Evolutionary conservation across 345 rosid genomes (phyloP).

Genomic region (Cardamine resedifolia): DNA sequence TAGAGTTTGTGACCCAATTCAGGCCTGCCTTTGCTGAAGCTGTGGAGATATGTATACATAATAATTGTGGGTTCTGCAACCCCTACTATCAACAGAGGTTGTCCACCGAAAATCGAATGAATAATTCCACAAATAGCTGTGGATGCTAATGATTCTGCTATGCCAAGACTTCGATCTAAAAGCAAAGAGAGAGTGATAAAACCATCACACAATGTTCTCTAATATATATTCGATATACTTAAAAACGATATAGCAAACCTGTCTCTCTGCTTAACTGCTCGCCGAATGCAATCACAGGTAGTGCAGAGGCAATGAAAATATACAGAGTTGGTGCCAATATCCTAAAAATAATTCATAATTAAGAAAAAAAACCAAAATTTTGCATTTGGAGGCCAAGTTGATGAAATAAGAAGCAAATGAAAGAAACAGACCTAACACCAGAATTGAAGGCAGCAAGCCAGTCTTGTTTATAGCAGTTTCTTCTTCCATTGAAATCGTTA

Average conservation of each 20-base stretch:
- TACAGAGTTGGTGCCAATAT: constrained; percentile 66
- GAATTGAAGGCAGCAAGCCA: constrained; percentile 45
- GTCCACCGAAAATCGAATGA: constrained; percentile 72
- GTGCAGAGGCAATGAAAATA: constrained; percentile 69
- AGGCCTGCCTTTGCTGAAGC: constrained; percentile 59
- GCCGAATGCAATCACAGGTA: constrained; percentile 73
- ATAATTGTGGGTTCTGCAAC: constrained; percentile 88
- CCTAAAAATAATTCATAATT: constrained; percentile 33
- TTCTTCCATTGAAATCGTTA: constrained; percentile 58
- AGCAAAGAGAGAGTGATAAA: not conserved
- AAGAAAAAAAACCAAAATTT: not conserved
- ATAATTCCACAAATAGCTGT: constrained; percentile 62
- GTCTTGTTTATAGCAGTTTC: constrained; percentile 58
- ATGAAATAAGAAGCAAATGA: not conserved
- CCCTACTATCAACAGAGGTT: constrained; percentile 75
- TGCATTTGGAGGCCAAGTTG: too few species aligned
- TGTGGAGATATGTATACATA: constrained; percentile 72
- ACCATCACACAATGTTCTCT: not conserved
- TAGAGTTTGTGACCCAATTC: constrained; percentile 63
- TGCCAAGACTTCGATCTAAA: constrained; percentile 60
- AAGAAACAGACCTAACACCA: constrained; percentile 46
- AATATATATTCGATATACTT: too few species aligned
- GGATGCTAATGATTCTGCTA: constrained; percentile 60
- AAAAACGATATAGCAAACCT: too few species aligned
- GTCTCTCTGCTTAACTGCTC: constrained; percentile 65